Percentiles rank a stretch among this genome's conserved stretches.
Evolutionary conservation across 179 eudicot species (phyloP).

Genomic region (Camellia oleifera): DNA sequence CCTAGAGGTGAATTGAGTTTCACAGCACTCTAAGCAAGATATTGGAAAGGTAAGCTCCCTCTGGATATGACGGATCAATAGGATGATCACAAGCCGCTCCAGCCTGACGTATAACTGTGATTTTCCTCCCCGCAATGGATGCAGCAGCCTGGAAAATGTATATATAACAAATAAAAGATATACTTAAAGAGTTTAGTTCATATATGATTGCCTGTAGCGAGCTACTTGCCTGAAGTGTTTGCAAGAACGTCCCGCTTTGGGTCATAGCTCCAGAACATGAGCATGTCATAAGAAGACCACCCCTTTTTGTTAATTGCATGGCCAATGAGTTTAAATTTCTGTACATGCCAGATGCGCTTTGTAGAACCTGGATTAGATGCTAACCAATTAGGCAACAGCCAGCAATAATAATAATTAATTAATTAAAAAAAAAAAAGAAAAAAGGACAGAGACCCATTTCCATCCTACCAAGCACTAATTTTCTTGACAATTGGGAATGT

Average conservation of each 20-base stretch:
- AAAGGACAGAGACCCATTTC: background rate
- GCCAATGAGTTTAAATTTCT: slow-evolving; percentile 81
- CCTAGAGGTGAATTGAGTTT: slow-evolving; percentile 1
- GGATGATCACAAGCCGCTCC: slow-evolving; percentile 97
- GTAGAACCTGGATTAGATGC: slow-evolving; percentile 53
- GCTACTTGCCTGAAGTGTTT: slow-evolving; percentile 61
- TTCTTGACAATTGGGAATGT: background rate
- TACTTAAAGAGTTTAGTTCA: background rate
- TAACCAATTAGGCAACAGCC: slow-evolving; percentile 16
- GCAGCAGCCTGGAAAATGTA: slow-evolving; percentile 68
- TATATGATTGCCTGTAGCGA: background rate
- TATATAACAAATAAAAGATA: no score
- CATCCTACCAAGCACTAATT: background rate
- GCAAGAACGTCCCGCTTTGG: slow-evolving; percentile 77
- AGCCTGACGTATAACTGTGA: slow-evolving; percentile 72
- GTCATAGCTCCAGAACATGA: slow-evolving; percentile 98
- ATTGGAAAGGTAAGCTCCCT: slow-evolving; percentile 84
- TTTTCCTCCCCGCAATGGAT: slow-evolving; percentile 61
- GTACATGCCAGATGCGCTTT: slow-evolving; percentile 88
- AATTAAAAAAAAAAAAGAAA: background rate
- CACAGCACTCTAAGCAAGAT: slow-evolving; percentile 64
- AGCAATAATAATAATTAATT: background rate
- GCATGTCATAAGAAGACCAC: slow-evolving; percentile 93
- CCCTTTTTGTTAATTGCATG: slow-evolving; percentile 66
- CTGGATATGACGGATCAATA: slow-evolving; percentile 79